Evolutionary conservation across 2,329 filamentous ascomycete species (phyloP).

Genomic region (Talaromyces albobiverticillius): DNA sequence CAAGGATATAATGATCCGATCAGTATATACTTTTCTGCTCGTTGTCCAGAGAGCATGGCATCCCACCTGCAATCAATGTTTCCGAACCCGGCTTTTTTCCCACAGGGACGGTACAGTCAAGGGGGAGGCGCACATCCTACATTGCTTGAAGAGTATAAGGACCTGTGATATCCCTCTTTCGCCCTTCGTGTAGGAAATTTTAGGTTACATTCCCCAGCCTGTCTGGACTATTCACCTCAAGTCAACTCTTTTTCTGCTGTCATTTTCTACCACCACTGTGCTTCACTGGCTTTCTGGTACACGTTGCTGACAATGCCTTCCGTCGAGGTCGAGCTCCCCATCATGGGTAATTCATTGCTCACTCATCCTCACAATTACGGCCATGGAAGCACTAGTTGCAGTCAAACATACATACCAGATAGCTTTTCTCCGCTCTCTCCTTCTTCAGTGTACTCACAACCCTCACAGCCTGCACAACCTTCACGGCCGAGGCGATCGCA

Average conservation of each 20-base stretch:
- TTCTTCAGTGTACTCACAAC: constrained; percentile 20
- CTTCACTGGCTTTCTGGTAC: neutral
- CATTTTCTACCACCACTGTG: neutral
- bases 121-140: constrained; percentile 10
- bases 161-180: constrained; percentile 8
- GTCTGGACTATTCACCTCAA: constrained; percentile 10
- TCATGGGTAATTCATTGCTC: constrained; percentile 19
- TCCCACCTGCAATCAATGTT: constrained; percentile 26
- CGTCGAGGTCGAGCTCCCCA: constrained; percentile 26
- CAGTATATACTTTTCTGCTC: constrained; percentile 17
- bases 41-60: constrained; percentile 27
- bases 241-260: constrained; percentile 6
- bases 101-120: constrained; percentile 8
- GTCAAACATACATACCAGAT: constrained; percentile 19
- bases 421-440: constrained; percentile 20
- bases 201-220: constrained; percentile 14
- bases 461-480: constrained; percentile 24
- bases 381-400: constrained; percentile 2
- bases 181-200: constrained; percentile 3
- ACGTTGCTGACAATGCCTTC: constrained; percentile 26
- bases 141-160: constrained; percentile 17
- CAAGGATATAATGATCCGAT: constrained; percentile 32
- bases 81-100: constrained; percentile 12
- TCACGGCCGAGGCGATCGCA: constrained; percentile 32
- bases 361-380: constrained; percentile 11